phyloP scores from a whole-genome alignment of 306 rosid genomes.

The Casuarina equisetifolia region DNA sequence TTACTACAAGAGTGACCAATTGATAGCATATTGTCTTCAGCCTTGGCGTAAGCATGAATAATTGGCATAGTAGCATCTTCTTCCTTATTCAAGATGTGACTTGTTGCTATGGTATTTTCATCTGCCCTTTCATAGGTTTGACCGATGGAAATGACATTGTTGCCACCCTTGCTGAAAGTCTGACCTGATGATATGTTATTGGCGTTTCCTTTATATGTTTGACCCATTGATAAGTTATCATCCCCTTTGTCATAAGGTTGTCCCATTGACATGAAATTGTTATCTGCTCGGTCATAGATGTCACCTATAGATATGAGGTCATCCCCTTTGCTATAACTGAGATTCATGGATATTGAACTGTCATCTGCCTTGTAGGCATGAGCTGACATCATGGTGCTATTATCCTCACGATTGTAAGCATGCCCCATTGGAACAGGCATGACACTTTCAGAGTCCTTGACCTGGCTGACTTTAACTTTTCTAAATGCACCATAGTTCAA shows the following conservation, averaged over 20 bases:
- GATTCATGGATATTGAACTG: slow-evolving; percentile 42
- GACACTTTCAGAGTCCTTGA: slow-evolving; percentile 64
- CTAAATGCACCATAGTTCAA: slow-evolving; percentile 58
- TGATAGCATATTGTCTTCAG: slow-evolving; percentile 33
- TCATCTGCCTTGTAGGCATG: slow-evolving; percentile 33
- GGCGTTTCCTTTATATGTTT: slow-evolving; percentile 33
- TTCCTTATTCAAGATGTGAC: slow-evolving; percentile 40
- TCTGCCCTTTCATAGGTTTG: slow-evolving; percentile 44
- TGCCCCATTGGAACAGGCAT: slow-evolving; percentile 38
- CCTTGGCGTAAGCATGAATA: slow-evolving; percentile 32
- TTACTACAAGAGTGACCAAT: slow-evolving; percentile 46
- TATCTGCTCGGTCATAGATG: slow-evolving; percentile 43
- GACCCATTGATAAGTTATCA: slow-evolving; percentile 26
- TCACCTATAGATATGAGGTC: slow-evolving; percentile 39
- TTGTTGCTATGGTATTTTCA: slow-evolving; percentile 38
- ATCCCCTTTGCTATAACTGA: slow-evolving; percentile 48
- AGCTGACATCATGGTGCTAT: slow-evolving; percentile 24
- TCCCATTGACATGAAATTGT: slow-evolving; percentile 48
- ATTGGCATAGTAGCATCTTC: slow-evolving; percentile 35
- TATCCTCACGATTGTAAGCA: slow-evolving; percentile 43
- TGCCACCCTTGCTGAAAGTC: slow-evolving; percentile 38
- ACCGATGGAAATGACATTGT: slow-evolving; percentile 45
- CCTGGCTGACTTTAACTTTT: slow-evolving; percentile 68
- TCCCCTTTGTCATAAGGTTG: slow-evolving; percentile 46
- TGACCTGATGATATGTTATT: slow-evolving; percentile 35